A percentile compares a stretch with the other conserved stretches of the same genome.
Conservation (phyloP, 805 yeast genomes). For the Hanseniaspora hatyaiensis region DNA sequence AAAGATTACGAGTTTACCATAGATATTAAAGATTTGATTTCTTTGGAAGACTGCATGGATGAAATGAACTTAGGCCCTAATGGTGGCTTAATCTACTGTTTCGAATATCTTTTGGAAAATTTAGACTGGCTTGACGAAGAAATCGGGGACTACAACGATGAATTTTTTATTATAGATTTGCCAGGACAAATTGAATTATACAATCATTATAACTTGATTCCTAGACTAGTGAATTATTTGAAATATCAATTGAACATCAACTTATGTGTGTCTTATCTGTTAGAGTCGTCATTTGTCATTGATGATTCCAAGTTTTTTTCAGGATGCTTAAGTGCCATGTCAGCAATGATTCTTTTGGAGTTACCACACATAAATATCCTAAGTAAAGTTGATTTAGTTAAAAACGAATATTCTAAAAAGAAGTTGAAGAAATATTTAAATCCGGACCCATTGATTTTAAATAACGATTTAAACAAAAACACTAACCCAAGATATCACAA, state of each 20-base stretch:
- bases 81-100: conserved; percentile 87
- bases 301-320: conserved; percentile 88
- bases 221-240: conserved; percentile 76
- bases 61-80: conserved; percentile 89
- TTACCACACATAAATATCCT: conserved; percentile 87
- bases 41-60: conserved; percentile 89
- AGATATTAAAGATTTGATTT: conserved; percentile 81
- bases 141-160: conserved; percentile 91
- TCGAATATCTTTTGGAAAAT: conserved; percentile 78
- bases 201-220: conserved; percentile 87
- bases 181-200: conserved; percentile 95
- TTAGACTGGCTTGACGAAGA: conserved; percentile 96
- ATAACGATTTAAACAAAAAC: conserved; percentile 37
- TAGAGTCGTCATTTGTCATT: conserved; percentile 88
- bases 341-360: conserved; percentile 91
- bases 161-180: conserved; percentile 85
- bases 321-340: conserved; percentile 94
- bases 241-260: conserved; percentile 69
- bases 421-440: conserved; percentile 73
- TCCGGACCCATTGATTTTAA: conserved; percentile 77
- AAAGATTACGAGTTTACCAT: conserved; percentile 82
- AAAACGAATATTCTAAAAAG: conserved; percentile 62
- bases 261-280: conserved; percentile 79
- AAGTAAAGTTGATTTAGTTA: conserved; percentile 76
- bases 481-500: conserved; percentile 54